Evolutionary conservation across 2,329 filamentous ascomycete species (phyloP), one percentile per base, ranked within the genome.

Genomic region (Cryphonectria japonica): DNA sequence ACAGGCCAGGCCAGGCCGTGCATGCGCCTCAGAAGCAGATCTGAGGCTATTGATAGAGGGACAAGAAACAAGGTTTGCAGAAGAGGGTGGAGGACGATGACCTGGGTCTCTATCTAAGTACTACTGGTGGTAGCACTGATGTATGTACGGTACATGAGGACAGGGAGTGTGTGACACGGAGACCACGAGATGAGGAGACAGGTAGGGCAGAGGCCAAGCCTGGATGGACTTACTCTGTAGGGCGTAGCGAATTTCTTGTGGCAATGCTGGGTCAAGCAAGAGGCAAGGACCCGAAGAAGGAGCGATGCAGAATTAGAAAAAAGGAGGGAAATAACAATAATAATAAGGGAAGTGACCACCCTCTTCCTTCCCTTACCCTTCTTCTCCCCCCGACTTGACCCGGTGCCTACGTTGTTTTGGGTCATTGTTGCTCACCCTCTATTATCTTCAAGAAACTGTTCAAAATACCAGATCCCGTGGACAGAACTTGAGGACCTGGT

Each of bases 401-500:
- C 52, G 29, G 52, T 19, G 29, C 54, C 54, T 29, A 59, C 54
- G 26, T 57, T 57, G 6, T 19, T 19, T 29, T 16, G 26, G 54
- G 54, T 29, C 11, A 29, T 4, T 60, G 57, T 34, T 37, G 34
- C 59, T 19, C 32, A n/a, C 59, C 59, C 34, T n/a, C 59, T 32
- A 61, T 11, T 32, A 22, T 32, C 2, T 8, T 22, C 54, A 59
- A 32, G 57, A 37, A 29, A 22, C 16, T 19, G 19, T 16, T 6
- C 46, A 50, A n/a, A n/a, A 50, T 50, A 19, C 46, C 46, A 50
- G 46, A 50, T 50, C 59, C 59, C 59, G 59, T 61, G 32, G 59
- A 39, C 59, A 16, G 59, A 34, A 61, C 32, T 14, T 37, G 34
- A 2, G 9, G 61, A 22, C 19, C 6, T 29, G 37, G 41, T 41